These are phyloP conservation scores for Colletotrichum sp. DNA, from an alignment of 2,329 filamentous ascomycete species.

Conservation along the genomic window DNA sequence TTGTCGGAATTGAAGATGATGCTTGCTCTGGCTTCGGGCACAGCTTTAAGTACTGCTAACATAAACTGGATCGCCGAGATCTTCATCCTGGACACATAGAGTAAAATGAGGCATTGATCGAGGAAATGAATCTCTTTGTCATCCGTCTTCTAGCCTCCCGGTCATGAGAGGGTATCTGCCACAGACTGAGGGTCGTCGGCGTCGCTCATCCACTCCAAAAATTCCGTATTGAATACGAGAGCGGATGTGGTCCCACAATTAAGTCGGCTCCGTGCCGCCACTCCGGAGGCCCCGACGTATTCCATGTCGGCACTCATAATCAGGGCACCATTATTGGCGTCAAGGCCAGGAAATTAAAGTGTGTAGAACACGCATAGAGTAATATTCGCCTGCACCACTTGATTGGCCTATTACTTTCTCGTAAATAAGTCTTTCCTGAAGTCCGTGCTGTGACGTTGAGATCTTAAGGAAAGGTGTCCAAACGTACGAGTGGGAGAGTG, in stretches of 20 bases:
- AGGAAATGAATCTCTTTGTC: neutral
- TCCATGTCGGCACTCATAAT: rapidly evolving
- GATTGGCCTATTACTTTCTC: rapidly evolving
- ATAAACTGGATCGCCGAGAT: rapidly evolving
- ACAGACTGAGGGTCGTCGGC: neutral
- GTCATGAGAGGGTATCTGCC: neutral
- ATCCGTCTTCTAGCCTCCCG: neutral
- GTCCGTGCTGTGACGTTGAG: too few species aligned
- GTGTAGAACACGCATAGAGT: too few species aligned
- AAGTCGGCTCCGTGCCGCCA: neutral
- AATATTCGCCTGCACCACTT: too few species aligned
- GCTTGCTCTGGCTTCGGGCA: neutral
- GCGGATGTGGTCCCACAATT: neutral
- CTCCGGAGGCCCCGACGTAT: neutral
- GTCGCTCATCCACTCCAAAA: neutral
- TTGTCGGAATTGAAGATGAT: neutral
- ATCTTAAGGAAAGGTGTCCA: too few species aligned
- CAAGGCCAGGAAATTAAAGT: too few species aligned
- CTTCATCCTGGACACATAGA: rapidly evolving
- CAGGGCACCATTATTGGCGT: rapidly evolving
- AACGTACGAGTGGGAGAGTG: neutral
- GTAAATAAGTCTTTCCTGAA: too few species aligned
- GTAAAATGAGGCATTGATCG: neutral
- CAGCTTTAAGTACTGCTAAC: neutral
- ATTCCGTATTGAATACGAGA: neutral